These are phyloP conservation scores for Sonneratia alba DNA, from an alignment of 345 rosid genomes.

Conservation along the genomic window DNA sequence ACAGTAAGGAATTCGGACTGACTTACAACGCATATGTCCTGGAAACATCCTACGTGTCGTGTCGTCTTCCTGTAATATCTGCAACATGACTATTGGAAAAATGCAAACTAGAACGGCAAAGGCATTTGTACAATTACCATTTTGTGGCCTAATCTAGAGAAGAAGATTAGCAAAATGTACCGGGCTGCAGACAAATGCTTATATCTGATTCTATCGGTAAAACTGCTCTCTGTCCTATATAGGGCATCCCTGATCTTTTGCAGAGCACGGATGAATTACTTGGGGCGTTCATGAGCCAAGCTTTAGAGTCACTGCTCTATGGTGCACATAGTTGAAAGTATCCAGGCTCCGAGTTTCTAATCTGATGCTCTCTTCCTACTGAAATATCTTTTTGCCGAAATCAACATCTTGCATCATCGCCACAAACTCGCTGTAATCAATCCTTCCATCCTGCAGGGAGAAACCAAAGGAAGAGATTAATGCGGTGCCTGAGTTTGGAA, in stretches of 20 bases:
- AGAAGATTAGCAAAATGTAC: neutral
- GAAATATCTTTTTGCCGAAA: constrained; percentile 22
- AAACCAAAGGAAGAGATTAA: neutral
- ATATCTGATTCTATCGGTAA: neutral
- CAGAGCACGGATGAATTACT: neutral
- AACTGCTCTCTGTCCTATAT: neutral
- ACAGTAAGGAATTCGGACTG: no score
- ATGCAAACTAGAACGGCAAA: neutral
- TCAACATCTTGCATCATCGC: constrained; percentile 76
- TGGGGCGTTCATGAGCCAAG: neutral
- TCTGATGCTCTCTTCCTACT: neutral
- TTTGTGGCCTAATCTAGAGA: neutral
- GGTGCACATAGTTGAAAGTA: neutral
- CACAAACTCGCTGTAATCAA: constrained; percentile 73
- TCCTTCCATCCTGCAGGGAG: constrained; percentile 58
- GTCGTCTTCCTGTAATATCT: neutral
- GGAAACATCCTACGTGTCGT: neutral
- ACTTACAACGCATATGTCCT: no score
- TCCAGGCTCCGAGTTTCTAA: neutral
- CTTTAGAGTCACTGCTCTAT: neutral
- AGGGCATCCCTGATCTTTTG: neutral
- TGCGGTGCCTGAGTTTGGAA: neutral
- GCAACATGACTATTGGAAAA: neutral
- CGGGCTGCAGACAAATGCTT: neutral
- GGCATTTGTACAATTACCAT: neutral